Evolutionary conservation across 1,284 basidiomycete species (phyloP), one percentile per base, ranked within the genome.

Genomic region (Microbotryomycetes sp.): DNA sequence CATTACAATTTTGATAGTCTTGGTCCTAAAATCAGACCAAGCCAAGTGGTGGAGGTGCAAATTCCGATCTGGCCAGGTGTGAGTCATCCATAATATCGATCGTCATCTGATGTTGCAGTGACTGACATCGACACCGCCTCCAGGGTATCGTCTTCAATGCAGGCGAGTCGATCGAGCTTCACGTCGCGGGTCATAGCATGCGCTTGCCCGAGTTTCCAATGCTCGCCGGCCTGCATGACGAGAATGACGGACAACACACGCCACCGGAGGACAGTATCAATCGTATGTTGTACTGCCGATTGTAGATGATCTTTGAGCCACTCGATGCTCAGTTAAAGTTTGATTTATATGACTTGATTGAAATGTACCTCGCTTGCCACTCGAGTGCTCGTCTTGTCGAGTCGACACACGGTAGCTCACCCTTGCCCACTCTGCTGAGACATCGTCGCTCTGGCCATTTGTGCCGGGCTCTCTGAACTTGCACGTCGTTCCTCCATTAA

Each of bases 11-110:
- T 54, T 49, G 58, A 54, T 31, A 31, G n/a, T 19, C 5, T 19
- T 4, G 15, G 30, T 16, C 23, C 15, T 29, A 70, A 57, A 62
- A 63, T 73, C 25, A 49, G 55, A 6, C 61, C 47, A 19, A 70
- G 70, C 46, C 59, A 66, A 53, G 54, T 71, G 22, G 71, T 71
- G 32, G 52, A 62, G 50, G 60, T 72, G 30, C 67, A 70, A 50
- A 72, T 73, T 49, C 67, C 66, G 15, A 62, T 72, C 53, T 73
- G 72, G 72, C 66, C 69, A n/a, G 64, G 63, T 47, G n/a, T n/a
- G n/a, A n/a, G n/a, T n/a, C n/a, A n/a, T n/a, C n/a, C n/a, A n/a
- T n/a, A n/a, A n/a, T n/a, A n/a, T n/a, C n/a, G n/a, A n/a, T n/a
- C n/a, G n/a, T n/a, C n/a, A n/a, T n/a, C n/a, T n/a, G n/a, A n/a